phyloP scores from a whole-genome alignment of 345 rosid species.

The Eucalyptus victrix region DNA sequence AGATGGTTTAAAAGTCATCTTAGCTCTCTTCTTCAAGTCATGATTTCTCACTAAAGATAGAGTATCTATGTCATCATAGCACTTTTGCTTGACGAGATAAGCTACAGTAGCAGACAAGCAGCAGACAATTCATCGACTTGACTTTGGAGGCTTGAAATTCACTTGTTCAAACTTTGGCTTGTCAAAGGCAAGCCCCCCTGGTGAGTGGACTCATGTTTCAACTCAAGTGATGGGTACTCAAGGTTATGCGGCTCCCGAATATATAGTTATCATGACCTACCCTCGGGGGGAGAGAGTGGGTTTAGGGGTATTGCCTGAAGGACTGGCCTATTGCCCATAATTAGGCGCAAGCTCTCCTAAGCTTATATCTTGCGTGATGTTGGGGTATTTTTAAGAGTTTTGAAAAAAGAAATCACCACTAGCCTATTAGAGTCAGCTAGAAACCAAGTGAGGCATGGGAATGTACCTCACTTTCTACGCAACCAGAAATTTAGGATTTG shows the following conservation, averaged over 20 bases:
- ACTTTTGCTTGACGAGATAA: too few species aligned
- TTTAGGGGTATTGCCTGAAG: fast-evolving
- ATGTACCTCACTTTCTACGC: fast-evolving
- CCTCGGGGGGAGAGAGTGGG: fast-evolving
- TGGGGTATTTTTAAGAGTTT: too few species aligned
- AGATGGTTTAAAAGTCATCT: too few species aligned
- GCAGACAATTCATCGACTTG: too few species aligned
- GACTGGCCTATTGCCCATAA: fast-evolving
- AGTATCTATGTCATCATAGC: too few species aligned
- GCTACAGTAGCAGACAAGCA: fast-evolving
- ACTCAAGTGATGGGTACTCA: too few species aligned
- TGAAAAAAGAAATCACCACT: fast-evolving
- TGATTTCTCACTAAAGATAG: too few species aligned
- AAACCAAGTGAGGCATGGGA: too few species aligned
- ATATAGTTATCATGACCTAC: fast-evolving
- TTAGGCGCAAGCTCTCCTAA: fast-evolving
- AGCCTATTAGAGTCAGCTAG: fast-evolving
- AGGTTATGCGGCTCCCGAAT: fast-evolving
- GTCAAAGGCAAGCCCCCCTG: fast-evolving
- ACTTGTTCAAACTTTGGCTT: too few species aligned
- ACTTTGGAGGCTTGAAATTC: too few species aligned
- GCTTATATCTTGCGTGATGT: fast-evolving
- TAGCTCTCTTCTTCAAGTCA: too few species aligned
- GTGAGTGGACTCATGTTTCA: too few species aligned
- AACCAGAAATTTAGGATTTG: fast-evolving